Conservation (phyloP, 1,139 yeast species). For the Sugiyamaella paludigena region DNA sequence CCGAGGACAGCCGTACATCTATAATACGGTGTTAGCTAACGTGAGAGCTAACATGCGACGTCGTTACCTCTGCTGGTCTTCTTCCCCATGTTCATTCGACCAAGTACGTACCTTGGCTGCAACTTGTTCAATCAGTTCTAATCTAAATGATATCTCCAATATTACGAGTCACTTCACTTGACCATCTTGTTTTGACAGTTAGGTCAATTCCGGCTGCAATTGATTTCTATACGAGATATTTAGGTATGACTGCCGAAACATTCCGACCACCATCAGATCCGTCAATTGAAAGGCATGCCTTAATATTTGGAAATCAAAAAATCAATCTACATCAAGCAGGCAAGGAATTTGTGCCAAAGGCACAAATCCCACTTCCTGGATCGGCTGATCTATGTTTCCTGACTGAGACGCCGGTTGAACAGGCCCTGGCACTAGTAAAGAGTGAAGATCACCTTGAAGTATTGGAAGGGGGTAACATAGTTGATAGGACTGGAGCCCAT, state of each 20-base stretch:
- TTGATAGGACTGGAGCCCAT: conserved; percentile 4
- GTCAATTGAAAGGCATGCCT: background rate
- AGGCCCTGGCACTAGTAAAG: conserved; percentile 5
- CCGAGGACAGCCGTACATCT: too few species aligned
- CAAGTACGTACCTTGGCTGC: too few species aligned
- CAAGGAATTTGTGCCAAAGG: conserved; percentile 10
- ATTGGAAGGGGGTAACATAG: background rate
- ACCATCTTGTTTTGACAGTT: conserved; percentile 9
- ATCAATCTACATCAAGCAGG: conserved; percentile 10
- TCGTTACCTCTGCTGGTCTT: too few species aligned
- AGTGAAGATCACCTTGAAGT: background rate
- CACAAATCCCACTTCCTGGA: background rate
- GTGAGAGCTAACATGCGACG: too few species aligned
- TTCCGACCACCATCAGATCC: background rate
- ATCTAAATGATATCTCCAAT: background rate
- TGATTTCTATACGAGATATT: conserved; percentile 1
- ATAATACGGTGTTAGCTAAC: too few species aligned
- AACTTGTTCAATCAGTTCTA: too few species aligned
- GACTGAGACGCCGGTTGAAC: conserved; percentile 1
- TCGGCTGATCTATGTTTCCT: conserved; percentile 6
- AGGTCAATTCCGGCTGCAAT: conserved; percentile 2
- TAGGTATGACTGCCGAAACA: conserved; percentile 1
- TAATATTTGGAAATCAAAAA: conserved; percentile 7
- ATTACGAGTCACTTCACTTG: background rate
- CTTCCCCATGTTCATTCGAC: too few species aligned